Base-by-base conservation (phyloP, 2,329 filamentous ascomycete genomes). In the Botrytis squamosa region DNA sequence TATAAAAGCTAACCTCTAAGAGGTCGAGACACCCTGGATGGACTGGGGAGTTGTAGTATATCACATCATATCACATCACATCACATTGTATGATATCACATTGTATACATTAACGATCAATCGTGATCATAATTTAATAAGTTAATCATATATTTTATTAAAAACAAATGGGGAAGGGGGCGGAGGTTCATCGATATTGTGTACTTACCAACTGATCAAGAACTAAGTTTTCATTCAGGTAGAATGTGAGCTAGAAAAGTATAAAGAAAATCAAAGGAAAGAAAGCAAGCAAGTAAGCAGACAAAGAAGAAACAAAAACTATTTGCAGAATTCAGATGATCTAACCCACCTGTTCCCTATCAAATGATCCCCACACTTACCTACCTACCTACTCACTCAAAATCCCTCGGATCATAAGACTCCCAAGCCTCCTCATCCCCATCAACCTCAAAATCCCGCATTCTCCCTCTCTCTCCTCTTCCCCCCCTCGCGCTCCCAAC, bases 181-280 rank as follows among this genome's bases (percentile, higher is more conserved):
- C 6, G 5, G 12, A 16, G 2, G 0, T n/a, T 55, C 1, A 7
- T n/a, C 5, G 12, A 1, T n/a, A n/a, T 55, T n/a, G 10, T 52
- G n/a, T n/a, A n/a, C 12, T 12, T 14, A 55, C 5, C 7, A 16
- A 55, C 25, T 55, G 7, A n/a, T 6, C 9, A n/a, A n/a, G 2
- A n/a, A 4, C 5, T 16, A 55, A 55, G 5, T 3, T 7, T 16
- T 9, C 0, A 49, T n/a, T 3, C 7, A n/a, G 12, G 5, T n/a
- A 1, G 5, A 14, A 7, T 16, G 49, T 7, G 25, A n/a, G 25
- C 0, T n/a, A 3, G 25, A 7, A n/a, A 6, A 16, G 0, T 1
- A 55, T 25, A 10, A n/a, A 2, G 25, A 52, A n/a, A 52, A 52
- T n/a, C 1, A 6, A 52, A 52, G 1, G 25, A 52, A 52, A 52